Conservation (phyloP, 495 filamentous ascomycete genomes). For the Xeromyces bisporus region DNA sequence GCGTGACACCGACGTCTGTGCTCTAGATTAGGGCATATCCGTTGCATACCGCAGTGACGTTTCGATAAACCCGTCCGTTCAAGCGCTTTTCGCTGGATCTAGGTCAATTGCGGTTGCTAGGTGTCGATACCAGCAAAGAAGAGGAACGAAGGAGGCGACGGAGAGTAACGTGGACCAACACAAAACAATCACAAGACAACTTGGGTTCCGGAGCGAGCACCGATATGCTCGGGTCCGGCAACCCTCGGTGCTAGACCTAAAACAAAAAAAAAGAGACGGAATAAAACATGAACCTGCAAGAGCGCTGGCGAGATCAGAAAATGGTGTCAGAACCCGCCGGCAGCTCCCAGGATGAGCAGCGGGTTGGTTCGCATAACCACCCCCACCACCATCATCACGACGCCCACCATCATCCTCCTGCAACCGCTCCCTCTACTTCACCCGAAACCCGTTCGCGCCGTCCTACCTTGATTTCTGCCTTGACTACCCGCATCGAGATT, state of each 20-base stretch:
- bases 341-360: conserved; percentile 13
- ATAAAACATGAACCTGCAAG: conserved; percentile 21
- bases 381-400: conserved; percentile 9
- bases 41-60: conserved; percentile 2
- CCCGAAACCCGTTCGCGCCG: too few species aligned
- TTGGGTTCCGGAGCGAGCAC: conserved; percentile 31
- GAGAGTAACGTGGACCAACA: neutral
- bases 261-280: neutral
- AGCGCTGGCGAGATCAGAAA: conserved; percentile 16
- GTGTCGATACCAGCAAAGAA: too few species aligned
- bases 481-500: conserved; percentile 39
- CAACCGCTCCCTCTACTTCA: too few species aligned
- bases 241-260: conserved; percentile 21
- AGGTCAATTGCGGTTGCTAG: too few species aligned
- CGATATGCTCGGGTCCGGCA: conserved; percentile 33
- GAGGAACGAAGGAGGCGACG: neutral
- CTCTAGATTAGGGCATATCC: conserved; percentile 18
- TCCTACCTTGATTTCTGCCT: too few species aligned
- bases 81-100: too few species aligned
- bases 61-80: too few species aligned
- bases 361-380: conserved; percentile 7
- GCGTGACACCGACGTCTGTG: conserved; percentile 13
- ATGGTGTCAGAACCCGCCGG: conserved; percentile 24
- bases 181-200: conserved; percentile 5
- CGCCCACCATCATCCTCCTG: conserved; percentile 7